phyloP scores from a whole-genome alignment of 164 flowering plant species.

The Dillenia turbinata region DNA sequence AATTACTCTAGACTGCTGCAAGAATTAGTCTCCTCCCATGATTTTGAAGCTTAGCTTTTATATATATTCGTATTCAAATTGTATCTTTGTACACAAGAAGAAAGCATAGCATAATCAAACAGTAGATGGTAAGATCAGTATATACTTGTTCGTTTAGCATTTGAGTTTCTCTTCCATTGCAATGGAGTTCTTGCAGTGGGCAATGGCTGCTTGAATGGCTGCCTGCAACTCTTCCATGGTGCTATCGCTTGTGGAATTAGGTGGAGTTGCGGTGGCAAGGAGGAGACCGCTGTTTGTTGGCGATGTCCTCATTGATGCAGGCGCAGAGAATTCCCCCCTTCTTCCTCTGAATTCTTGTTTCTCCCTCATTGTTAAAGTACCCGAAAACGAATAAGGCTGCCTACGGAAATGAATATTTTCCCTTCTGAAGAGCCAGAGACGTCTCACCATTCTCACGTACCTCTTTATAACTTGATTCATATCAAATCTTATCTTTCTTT shows the following conservation, averaged over 20 bases:
- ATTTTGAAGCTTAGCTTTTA: no score
- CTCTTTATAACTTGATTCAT: slow-evolving; percentile 44
- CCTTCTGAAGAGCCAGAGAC: slow-evolving; percentile 40
- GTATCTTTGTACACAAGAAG: no score
- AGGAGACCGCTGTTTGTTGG: slow-evolving; percentile 77
- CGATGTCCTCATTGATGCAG: slow-evolving; percentile 76
- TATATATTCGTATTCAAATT: no score
- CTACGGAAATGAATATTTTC: slow-evolving; percentile 17
- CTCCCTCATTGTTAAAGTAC: slow-evolving; percentile 24
- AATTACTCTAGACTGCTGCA: no score
- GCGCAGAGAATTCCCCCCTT: slow-evolving; percentile 63
- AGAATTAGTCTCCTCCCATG: no score
- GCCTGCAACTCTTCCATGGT: slow-evolving; percentile 93
- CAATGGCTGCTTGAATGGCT: slow-evolving; percentile 96
- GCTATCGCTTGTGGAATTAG: slow-evolving; percentile 47
- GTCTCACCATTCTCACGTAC: slow-evolving; percentile 56
- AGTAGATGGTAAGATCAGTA: no score
- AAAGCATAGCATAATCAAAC: no score
- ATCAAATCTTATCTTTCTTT: slow-evolving; percentile 40
- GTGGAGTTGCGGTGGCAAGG: slow-evolving; percentile 26
- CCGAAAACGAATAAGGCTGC: slow-evolving; percentile 58
- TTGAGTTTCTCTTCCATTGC: slow-evolving; percentile 35
- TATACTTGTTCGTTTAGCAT: slow-evolving; percentile 2
- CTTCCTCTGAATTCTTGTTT: slow-evolving; percentile 25
- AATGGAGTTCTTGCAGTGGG: slow-evolving; percentile 92